Percentiles rank a stretch among this genome's conserved stretches.
phyloP scores from a whole-genome alignment of 257 asterid species.

The Jacaranda mimosifolia region DNA sequence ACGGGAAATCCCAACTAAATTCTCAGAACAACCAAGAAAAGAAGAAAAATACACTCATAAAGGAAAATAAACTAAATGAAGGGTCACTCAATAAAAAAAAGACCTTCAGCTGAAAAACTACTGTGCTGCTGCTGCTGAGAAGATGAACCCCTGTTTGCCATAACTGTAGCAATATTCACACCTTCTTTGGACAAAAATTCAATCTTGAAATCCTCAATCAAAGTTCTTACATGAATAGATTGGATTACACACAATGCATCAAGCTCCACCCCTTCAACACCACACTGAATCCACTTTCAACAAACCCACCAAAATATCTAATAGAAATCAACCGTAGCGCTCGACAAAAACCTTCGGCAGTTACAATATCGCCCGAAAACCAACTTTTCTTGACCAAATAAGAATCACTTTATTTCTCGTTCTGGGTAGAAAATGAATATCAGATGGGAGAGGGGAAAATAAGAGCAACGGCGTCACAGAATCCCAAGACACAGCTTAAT shows the following conservation, averaged over 20 bases:
- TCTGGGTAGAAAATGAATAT: neutral
- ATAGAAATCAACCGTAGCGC: neutral
- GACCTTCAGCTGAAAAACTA: slow-evolving; percentile 49
- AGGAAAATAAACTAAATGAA: slow-evolving; percentile 12
- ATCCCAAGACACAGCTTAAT: slow-evolving; percentile 61
- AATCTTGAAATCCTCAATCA: slow-evolving; percentile 37
- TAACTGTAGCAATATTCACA: slow-evolving; percentile 33
- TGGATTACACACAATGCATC: slow-evolving; percentile 27
- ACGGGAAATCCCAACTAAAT: neutral
- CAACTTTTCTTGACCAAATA: neutral
- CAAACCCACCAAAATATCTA: slow-evolving; percentile 15
- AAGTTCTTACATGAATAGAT: slow-evolving; percentile 6
- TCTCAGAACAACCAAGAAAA: neutral
- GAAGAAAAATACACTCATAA: neutral
- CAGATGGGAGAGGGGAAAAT: slow-evolving; percentile 5
- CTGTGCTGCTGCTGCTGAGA: slow-evolving; percentile 47
- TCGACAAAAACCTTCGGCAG: neutral
- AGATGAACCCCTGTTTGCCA: slow-evolving; percentile 53
- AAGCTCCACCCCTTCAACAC: slow-evolving; percentile 29
- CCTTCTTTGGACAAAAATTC: slow-evolving; percentile 8
- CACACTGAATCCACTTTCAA: neutral
- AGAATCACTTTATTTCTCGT: neutral
- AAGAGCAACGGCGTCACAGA: slow-evolving; percentile 45
- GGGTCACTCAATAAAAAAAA: neutral
- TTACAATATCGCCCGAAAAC: neutral